A percentile compares a stretch with the other conserved stretches of the same genome.
Conservation (phyloP, 75 land plant genomes). For the Pinus tabuliformis region DNA sequence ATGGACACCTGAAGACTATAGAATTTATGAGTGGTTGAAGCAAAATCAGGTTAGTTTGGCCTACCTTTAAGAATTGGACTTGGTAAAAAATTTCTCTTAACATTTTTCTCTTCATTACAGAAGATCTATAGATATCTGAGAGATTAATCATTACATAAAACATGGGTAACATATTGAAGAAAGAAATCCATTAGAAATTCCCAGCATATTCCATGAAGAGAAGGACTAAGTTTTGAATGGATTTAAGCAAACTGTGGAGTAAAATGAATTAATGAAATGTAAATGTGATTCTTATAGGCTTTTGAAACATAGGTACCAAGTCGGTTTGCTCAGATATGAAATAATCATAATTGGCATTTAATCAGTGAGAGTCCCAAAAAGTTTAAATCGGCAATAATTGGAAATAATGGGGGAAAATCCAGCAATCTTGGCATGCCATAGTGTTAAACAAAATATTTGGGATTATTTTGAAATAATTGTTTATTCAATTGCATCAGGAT, state of each 20-base stretch:
- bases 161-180: background rate
- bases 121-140: background rate
- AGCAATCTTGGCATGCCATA: too few species aligned
- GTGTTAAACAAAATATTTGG: too few species aligned
- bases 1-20: constrained; percentile 77
- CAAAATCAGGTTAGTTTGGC: constrained; percentile 35
- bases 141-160: background rate
- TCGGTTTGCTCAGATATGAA: too few species aligned
- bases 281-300: too few species aligned
- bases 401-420: too few species aligned
- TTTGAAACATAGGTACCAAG: too few species aligned
- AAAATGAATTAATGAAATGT: too few species aligned
- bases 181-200: background rate
- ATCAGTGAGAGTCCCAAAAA: too few species aligned
- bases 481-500: too few species aligned
- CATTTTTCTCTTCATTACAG: background rate
- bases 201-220: background rate
- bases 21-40: constrained; percentile 53
- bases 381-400: too few species aligned
- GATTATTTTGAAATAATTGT: too few species aligned
- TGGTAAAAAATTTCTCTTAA: background rate
- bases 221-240: background rate
- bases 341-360: too few species aligned
- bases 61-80: constrained; percentile 4
- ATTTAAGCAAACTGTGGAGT: background rate